Evolutionary conservation across 2,329 filamentous ascomycete species (phyloP), one percentile per base, ranked within the genome.

Genomic region (Ceratocystis lukuohia): DNA sequence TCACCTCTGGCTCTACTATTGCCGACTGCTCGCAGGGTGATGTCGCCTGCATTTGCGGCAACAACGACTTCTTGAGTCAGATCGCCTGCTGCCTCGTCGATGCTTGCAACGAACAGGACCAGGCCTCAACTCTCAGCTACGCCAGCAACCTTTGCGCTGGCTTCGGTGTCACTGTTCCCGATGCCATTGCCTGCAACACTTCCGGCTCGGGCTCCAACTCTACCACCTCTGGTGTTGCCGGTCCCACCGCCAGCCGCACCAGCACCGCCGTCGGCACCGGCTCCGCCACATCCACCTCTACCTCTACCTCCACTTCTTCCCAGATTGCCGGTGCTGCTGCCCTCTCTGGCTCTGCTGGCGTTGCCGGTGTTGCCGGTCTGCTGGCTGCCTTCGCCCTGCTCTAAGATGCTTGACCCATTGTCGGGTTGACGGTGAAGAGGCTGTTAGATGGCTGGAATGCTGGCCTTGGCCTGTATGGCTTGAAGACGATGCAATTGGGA

Each of bases 1-100:
- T 71, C 71, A 75, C 74, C 30, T 70, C 69, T 28, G 74, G 74
- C 56, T 70, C 65, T 22, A 69, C 70, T 48, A 75, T 79, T 65
- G 76, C 72, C 63, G 76, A 74, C 69, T 79, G 77, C 72, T 71
- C 70, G 33, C 68, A 71, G 57, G 69, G 76, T 70, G 75, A 78
- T 72, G 71, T 77, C 67, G 71, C 69, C 65, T 79, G 77, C 71
- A 73, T 79, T 71, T 79, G 77, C 74, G 37, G 28, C 53, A 71
- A 70, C 71, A 77, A 77, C 73, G 65, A 72, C 56, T 78, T 79
- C 74, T 72, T 79, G 66, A 69, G 70, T 69, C 70, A 69, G 69
- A 77, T 79, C 61, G 75, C 77, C 64, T 79, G 77, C 74, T 79
- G 77, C 69, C 72, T 79, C 63, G 70, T 71, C 53, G 70, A 71